These are phyloP conservation scores for Cyanidiococcus yangmingshanensis DNA, from an alignment of 23 red algal species.

Conservation along the genomic window DNA sequence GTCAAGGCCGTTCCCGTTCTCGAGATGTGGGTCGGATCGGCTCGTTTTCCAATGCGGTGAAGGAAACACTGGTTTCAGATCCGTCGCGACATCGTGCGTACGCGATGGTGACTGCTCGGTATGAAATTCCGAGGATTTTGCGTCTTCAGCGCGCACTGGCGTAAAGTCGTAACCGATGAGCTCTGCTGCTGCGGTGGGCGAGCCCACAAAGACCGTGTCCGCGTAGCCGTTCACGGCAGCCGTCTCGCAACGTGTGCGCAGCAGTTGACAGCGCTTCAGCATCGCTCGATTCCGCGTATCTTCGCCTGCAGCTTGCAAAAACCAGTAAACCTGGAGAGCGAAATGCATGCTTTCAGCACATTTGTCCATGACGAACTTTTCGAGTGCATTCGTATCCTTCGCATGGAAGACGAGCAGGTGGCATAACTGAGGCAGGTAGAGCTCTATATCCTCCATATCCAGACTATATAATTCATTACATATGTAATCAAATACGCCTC, in stretches of 20 bases:
- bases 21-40: not conserved
- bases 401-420: slow-evolving; percentile 87
- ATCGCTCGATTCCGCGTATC: slow-evolving; percentile 39
- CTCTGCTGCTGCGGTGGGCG: slow-evolving; percentile 22
- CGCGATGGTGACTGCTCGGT: not conserved
- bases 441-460: slow-evolving; percentile 68
- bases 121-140: not conserved
- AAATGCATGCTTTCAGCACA: slow-evolving; percentile 89
- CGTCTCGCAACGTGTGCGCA: slow-evolving; percentile 84
- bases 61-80: not conserved
- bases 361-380: slow-evolving; percentile 93
- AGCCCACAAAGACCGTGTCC: slow-evolving; percentile 31
- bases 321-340: slow-evolving; percentile 99
- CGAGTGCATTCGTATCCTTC: slow-evolving; percentile 48
- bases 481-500: slow-evolving; percentile 87
- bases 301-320: slow-evolving; percentile 84
- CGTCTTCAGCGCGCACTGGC: not conserved
- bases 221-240: slow-evolving; percentile 88
- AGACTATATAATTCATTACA: slow-evolving; percentile 95
- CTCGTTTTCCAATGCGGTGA: not conserved
- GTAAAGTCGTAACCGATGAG: slow-evolving; percentile 13
- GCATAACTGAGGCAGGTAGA: slow-evolving; percentile 93
- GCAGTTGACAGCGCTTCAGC: slow-evolving; percentile 27
- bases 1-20: not conserved
- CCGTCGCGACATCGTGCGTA: not conserved